Conservation (phyloP, 768 basidiomycete species). For the Strobilomyces confusus region DNA sequence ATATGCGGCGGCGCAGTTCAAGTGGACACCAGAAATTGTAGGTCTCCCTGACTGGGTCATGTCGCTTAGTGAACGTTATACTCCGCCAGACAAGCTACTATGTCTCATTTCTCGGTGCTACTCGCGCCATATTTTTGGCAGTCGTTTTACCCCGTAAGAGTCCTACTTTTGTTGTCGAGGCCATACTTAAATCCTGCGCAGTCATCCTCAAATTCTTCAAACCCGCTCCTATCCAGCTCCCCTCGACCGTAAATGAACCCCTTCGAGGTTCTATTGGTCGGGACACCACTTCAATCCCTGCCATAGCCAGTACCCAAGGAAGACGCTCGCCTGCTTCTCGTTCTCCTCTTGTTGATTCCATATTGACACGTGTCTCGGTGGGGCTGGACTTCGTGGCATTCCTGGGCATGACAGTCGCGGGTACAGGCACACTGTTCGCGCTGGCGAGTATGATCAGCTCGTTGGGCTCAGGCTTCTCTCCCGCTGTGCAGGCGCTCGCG, state of each 20-base stretch:
- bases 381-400: slow-evolving; percentile 52
- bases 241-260: slow-evolving; percentile 17
- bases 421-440: slow-evolving; percentile 48
- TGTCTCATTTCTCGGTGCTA: slow-evolving; percentile 49
- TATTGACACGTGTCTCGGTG: slow-evolving; percentile 59
- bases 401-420: slow-evolving; percentile 44
- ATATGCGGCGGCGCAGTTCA: slow-evolving; percentile 57
- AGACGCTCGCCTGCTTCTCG: slow-evolving; percentile 22
- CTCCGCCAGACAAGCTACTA: slow-evolving; percentile 64
- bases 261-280: not conserved
- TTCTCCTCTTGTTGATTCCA: slow-evolving; percentile 62
- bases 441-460: slow-evolving; percentile 45
- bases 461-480: slow-evolving; percentile 60
- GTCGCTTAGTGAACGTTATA: not conserved
- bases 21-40: slow-evolving; percentile 66
- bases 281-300: not conserved
- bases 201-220: slow-evolving; percentile 55
- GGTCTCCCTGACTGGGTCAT: slow-evolving; percentile 14
- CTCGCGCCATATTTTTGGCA: slow-evolving; percentile 53
- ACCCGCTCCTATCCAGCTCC: slow-evolving; percentile 30
- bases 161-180: not conserved
- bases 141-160: slow-evolving; percentile 57
- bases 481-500: slow-evolving; percentile 69
- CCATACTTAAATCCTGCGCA: slow-evolving; percentile 21
- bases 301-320: not conserved